phyloP scores from a whole-genome alignment of 805 yeast species.

The Torulaspora franciscae region DNA sequence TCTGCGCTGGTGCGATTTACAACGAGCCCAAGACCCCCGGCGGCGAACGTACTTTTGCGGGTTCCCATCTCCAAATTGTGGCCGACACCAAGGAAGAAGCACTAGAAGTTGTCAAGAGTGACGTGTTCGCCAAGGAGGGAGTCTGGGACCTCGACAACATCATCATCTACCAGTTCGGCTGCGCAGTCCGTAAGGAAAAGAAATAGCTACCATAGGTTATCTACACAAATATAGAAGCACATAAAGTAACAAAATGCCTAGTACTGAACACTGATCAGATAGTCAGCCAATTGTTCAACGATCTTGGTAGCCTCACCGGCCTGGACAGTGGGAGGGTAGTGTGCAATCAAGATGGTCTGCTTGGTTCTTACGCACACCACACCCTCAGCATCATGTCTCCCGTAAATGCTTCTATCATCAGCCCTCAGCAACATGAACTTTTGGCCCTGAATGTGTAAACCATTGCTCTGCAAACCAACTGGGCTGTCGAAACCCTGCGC shows the following conservation, averaged over 20 bases:
- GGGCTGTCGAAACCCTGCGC: conserved; percentile 81
- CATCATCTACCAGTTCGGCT: conserved; percentile 50
- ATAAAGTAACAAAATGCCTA: conserved; percentile 32
- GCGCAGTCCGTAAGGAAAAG: conserved; percentile 42
- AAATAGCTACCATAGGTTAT: conserved; percentile 3
- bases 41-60: conserved; percentile 51
- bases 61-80: conserved; percentile 57
- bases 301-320: conserved; percentile 94
- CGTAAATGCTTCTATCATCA: conserved; percentile 90
- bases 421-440: conserved; percentile 87
- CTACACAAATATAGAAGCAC: conserved; percentile 2
- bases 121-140: conserved; percentile 57
- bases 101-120: conserved; percentile 56
- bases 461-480: conserved; percentile 71
- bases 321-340: conserved; percentile 84
- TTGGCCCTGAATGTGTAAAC: conserved; percentile 77
- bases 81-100: conserved; percentile 67
- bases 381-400: conserved; percentile 86
- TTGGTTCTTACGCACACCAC: conserved; percentile 86
- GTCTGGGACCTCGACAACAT: conserved; percentile 71
- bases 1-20: conserved; percentile 50
- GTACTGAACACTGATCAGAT: conserved; percentile 81
- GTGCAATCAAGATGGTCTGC: conserved; percentile 90
- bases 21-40: conserved; percentile 42
- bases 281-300: conserved; percentile 94